Base-by-base conservation (phyloP, 1,284 basidiomycete genomes). In the Cryptococcus hybrid region DNA sequence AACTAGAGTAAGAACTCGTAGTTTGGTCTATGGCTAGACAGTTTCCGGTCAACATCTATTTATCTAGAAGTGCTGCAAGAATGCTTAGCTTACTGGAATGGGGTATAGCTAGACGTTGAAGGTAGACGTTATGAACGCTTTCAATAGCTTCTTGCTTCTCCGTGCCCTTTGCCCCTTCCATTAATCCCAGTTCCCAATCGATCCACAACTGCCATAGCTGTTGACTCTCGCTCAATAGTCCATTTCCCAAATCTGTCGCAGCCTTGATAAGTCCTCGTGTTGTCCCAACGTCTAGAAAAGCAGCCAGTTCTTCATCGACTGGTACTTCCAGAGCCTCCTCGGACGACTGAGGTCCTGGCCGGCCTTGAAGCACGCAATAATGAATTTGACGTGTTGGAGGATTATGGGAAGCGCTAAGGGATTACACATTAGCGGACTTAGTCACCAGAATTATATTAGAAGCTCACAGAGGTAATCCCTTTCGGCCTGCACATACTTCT, bases 1-100 rank as follows among this genome's bases (percentile, higher is more conserved):
- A 95, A 0, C 86, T 84, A 1, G 92, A 95, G 73, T 93, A 96
- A 2, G 84, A 81, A 66, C 90, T 85, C 56, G 88, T 87, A 0
- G 91, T 93, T 15, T 88, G 84, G 42, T 90, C 88, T 54, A 87
- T 82, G 8, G 67, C 79, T 75, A 7, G 43, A 7, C n/a, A 13
- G n/a, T 44, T 13, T 44, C 1, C 7, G 34, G 53, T 38, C 24
- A 46, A 6, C n/a, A 8, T 24, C 24, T 24, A 24, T 24, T 24
- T 24, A 24, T 24, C 24, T 13, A 8, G 12, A n/a, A 8, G 11
- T 13, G 6, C 15, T 11, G 18, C 1, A 3, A 7, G 2, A n/a
- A 7, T 5, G 13, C 37, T 24, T 8, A 4, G 62, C 71, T 60
- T 52, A 70, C 70, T 65, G 3, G 71, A 49, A 54, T 80, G 80